A percentile compares a stretch with the other conserved stretches of the same genome.
Evolutionary conservation across 2,329 filamentous ascomycete species (phyloP).

Genomic region (Endocalyx cinctus): DNA sequence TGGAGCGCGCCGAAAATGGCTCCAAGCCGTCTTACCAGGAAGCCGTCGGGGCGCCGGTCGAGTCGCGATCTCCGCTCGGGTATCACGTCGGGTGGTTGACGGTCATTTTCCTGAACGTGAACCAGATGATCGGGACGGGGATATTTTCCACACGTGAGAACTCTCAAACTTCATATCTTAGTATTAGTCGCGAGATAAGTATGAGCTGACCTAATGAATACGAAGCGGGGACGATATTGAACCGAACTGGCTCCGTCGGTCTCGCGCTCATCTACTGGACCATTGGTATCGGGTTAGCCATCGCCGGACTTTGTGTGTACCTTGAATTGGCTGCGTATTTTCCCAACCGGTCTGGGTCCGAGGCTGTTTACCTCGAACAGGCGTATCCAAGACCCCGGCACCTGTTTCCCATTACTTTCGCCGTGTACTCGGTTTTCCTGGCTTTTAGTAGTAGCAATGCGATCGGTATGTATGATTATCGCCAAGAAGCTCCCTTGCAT

Average conservation of each 20-base stretch:
- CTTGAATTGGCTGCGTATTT: constrained; percentile 53
- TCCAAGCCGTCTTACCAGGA: constrained; percentile 50
- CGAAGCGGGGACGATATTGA: constrained; percentile 46
- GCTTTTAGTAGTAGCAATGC: constrained; percentile 55
- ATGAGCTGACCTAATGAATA: too few relatives aligned
- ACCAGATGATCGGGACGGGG: constrained; percentile 60
- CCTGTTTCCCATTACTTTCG: constrained; percentile 52
- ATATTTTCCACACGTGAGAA: constrained; percentile 42
- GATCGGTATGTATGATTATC: constrained; percentile 36
- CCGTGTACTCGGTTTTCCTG: constrained; percentile 50
- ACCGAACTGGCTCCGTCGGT: constrained; percentile 47
- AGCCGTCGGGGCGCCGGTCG: constrained; percentile 57
- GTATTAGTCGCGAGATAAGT: too few relatives aligned
- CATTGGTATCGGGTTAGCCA: constrained; percentile 45
- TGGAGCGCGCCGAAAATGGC: constrained; percentile 35
- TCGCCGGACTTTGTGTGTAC: constrained; percentile 44
- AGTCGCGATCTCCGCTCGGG: constrained; percentile 53
- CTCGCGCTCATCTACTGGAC: constrained; percentile 51
- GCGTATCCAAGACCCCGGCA: constrained; percentile 52
- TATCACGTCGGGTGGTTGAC: constrained; percentile 53
- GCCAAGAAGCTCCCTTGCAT: too few relatives aligned
- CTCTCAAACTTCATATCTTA: too few relatives aligned
- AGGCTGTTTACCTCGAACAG: constrained; percentile 57
- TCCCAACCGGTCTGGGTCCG: constrained; percentile 50
- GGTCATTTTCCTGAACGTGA: constrained; percentile 54